Conservation (phyloP, 1,284 basidiomycete species). For the Pholiota adiposa region DNA sequence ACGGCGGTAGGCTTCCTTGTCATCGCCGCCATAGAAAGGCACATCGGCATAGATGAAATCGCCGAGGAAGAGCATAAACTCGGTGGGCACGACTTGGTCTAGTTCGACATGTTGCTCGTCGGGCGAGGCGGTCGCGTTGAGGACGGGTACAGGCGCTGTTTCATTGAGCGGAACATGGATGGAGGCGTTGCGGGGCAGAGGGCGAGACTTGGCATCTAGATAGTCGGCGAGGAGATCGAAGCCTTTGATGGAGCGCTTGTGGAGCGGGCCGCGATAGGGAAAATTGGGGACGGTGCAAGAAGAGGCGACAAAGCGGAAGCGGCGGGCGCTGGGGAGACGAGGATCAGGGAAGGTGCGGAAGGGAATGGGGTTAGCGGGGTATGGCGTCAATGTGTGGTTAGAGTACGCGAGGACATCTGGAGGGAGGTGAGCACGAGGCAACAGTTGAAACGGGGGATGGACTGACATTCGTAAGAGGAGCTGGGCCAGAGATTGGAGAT, state of each 20-base stretch:
- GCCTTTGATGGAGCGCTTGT: constrained; percentile 61
- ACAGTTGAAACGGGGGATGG: constrained; percentile 18
- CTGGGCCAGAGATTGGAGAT: constrained; percentile 70
- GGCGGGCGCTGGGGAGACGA: constrained; percentile 51
- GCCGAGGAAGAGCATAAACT: constrained; percentile 70
- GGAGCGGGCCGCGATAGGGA: constrained; percentile 59
- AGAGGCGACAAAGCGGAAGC: constrained; percentile 69
- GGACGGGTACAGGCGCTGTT: neutral
- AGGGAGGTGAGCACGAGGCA: constrained; percentile 15
- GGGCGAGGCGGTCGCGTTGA: constrained; percentile 6
- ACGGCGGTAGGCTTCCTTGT: constrained; percentile 59
- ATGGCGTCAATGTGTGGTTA: constrained; percentile 50
- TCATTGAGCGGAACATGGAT: no score
- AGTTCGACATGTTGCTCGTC: no score
- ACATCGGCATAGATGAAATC: constrained; percentile 84
- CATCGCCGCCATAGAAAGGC: constrained; percentile 63
- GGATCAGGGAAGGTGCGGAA: constrained; percentile 77
- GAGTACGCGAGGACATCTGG: constrained; percentile 56
- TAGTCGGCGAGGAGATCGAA: constrained; percentile 70
- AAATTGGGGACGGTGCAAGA: constrained; percentile 71
- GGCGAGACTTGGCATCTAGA: constrained; percentile 16
- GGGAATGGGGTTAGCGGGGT: constrained; percentile 52
- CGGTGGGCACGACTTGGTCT: constrained; percentile 30
- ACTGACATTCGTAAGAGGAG: constrained; percentile 75
- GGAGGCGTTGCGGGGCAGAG: constrained; percentile 20